phyloP scores from a whole-genome alignment of 108 stramenopile genomes.

The Parietichytrium sp. region DNA sequence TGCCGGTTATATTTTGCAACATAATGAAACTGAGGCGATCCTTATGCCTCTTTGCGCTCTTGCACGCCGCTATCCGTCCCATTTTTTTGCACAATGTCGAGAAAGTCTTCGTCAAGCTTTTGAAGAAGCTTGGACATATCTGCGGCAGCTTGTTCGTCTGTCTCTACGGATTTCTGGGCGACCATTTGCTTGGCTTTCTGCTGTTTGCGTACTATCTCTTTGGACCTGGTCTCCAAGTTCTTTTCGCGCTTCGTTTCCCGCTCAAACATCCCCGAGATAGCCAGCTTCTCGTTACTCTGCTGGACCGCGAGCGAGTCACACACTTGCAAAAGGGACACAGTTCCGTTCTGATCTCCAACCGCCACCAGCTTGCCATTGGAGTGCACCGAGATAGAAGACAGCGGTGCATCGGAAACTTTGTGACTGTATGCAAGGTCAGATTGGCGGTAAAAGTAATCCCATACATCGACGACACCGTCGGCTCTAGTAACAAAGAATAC shows the following conservation, averaged over 20 bases:
- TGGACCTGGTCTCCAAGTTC: conserved; percentile 68
- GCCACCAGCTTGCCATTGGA: conserved; percentile 74
- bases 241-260: conserved; percentile 79
- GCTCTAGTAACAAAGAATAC: conserved; percentile 80
- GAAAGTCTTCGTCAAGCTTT: conserved; percentile 33
- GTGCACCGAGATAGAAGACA: conserved; percentile 71
- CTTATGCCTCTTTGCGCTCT: too few relatives aligned
- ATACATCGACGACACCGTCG: conserved; percentile 78
- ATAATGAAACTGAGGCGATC: too few relatives aligned
- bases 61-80: too few relatives aligned
- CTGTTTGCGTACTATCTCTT: conserved; percentile 55
- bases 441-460: conserved; percentile 81
- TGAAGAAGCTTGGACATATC: background rate
- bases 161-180: conserved; percentile 38
- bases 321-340: conserved; percentile 76
- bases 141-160: conserved; percentile 13
- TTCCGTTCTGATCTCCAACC: conserved; percentile 78
- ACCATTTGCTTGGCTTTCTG: conserved; percentile 37
- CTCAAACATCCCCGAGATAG: conserved; percentile 74
- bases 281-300: conserved; percentile 69
- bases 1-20: too few relatives aligned
- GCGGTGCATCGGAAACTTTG: conserved; percentile 73
- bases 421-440: conserved; percentile 80
- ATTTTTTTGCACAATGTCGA: conserved; percentile 8
- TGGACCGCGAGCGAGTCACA: conserved; percentile 65